These are phyloP conservation scores for Rutstroemia sp. DNA, from an alignment of 2,329 filamentous ascomycete species.

Conservation along the genomic window DNA sequence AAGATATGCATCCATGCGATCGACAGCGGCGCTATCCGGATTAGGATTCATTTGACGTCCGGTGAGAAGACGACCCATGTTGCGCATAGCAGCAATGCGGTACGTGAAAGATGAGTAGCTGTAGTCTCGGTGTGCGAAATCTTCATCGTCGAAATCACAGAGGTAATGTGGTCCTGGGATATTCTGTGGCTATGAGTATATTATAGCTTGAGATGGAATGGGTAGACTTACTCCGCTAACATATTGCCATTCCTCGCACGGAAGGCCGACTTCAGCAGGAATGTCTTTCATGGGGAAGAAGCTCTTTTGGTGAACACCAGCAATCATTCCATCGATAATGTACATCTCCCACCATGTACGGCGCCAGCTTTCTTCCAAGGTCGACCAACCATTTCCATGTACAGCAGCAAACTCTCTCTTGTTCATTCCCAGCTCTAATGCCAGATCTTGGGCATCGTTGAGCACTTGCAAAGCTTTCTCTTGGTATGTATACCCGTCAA, in stretches of 20 bases:
- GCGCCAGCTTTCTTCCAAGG: conserved; percentile 76
- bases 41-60: conserved; percentile 38
- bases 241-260: conserved; percentile 77
- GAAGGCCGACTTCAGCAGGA: conserved; percentile 60
- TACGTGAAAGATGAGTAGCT: conserved; percentile 81
- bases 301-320: conserved; percentile 67
- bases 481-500: conserved; percentile 71
- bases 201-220: not conserved
- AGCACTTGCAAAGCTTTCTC: conserved; percentile 62
- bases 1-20: conserved; percentile 50
- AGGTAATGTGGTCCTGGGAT: conserved; percentile 56
- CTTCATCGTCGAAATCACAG: conserved; percentile 65
- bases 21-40: conserved; percentile 44
- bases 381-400: conserved; percentile 55
- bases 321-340: conserved; percentile 69
- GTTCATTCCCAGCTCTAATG: conserved; percentile 71
- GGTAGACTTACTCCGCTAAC: conserved; percentile 40
- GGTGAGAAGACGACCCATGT: conserved; percentile 68
- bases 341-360: conserved; percentile 82
- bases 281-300: conserved; percentile 65
- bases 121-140: conserved; percentile 58
- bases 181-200: conserved; percentile 36
- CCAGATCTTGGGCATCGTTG: conserved; percentile 59
- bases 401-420: conserved; percentile 56
- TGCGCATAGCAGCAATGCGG: conserved; percentile 72